These are phyloP conservation scores for Colletotrichum coccodes DNA, from an alignment of 2,329 filamentous ascomycete genomes.

Conservation along the genomic window DNA sequence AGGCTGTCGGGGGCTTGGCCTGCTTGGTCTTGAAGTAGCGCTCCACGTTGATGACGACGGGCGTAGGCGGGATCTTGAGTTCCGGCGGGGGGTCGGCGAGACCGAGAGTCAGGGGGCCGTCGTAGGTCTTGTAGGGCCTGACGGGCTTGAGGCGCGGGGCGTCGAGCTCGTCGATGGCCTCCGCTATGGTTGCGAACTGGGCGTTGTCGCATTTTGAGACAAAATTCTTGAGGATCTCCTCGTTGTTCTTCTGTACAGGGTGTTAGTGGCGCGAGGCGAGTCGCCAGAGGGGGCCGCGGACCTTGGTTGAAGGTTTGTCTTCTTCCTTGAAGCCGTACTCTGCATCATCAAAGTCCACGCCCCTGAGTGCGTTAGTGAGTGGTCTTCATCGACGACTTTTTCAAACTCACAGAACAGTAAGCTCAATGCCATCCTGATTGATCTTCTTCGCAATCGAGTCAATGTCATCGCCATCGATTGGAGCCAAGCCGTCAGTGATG, in stretches of 20 bases:
- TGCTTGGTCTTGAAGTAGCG: conserved; percentile 89
- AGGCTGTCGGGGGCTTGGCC: conserved; percentile 79
- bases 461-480: conserved; percentile 78
- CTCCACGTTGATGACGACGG: conserved; percentile 86
- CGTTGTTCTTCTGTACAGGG: conserved; percentile 71
- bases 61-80: conserved; percentile 72
- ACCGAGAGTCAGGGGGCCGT: conserved; percentile 82
- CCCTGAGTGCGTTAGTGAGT: conserved; percentile 57
- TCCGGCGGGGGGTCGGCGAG: conserved; percentile 52
- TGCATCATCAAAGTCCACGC: conserved; percentile 91
- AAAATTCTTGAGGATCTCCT: conserved; percentile 72
- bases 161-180: conserved; percentile 84
- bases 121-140: conserved; percentile 82
- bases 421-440: conserved; percentile 79
- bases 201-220: conserved; percentile 75
- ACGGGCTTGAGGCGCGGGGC: conserved; percentile 80
- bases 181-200: conserved; percentile 83
- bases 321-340: conserved; percentile 95
- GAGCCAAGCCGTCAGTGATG: conserved; percentile 82
- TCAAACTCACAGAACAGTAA: conserved; percentile 77
- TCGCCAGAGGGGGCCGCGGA: conserved; percentile 40
- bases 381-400: not conserved
- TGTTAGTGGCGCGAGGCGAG: not conserved
- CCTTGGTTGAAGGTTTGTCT: conserved; percentile 79
- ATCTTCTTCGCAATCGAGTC: conserved; percentile 78